These are phyloP conservation scores for Brassica incana DNA, from an alignment of 345 rosid genomes.

Conservation along the genomic window DNA sequence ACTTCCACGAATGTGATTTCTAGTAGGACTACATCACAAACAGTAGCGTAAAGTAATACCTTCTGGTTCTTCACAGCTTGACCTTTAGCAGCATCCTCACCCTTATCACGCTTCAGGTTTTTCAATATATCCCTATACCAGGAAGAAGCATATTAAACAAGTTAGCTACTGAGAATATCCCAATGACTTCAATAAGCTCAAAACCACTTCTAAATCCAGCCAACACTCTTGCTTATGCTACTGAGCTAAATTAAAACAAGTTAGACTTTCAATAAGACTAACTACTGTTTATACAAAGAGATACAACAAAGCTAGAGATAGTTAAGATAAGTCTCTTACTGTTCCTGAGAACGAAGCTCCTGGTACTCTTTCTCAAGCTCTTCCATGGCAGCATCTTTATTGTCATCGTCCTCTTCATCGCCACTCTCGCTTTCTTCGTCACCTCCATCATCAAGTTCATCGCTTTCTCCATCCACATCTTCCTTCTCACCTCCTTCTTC, in stretches of 20 bases:
- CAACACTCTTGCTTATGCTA: background rate
- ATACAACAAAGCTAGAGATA: background rate
- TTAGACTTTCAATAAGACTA: background rate
- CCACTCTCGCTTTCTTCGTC: conserved; percentile 57
- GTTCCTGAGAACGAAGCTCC: conserved; percentile 68
- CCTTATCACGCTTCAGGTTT: conserved; percentile 74
- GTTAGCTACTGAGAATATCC: background rate
- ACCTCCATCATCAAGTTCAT: conserved; percentile 52
- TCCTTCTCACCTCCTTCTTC: conserved; percentile 35
- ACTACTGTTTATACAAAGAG: background rate
- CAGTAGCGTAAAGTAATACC: conserved; percentile 40
- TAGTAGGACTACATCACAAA: background rate
- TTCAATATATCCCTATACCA: conserved; percentile 57
- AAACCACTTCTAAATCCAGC: conserved; percentile 10
- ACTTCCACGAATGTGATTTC: background rate
- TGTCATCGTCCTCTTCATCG: conserved; percentile 22
- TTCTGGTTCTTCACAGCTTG: conserved; percentile 89
- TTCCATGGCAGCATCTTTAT: conserved; percentile 66
- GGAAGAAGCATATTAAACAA: conserved; percentile 10
- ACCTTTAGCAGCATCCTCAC: conserved; percentile 85
- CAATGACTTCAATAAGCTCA: background rate
- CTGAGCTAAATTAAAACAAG: background rate
- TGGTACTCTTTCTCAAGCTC: conserved; percentile 80
- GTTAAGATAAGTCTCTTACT: conserved; percentile 51
- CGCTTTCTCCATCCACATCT: conserved; percentile 36